Evolutionary conservation across 2,329 filamentous ascomycete species (phyloP), one percentile per base, ranked within the genome.

Genomic region (Aspergillus unguis): DNA sequence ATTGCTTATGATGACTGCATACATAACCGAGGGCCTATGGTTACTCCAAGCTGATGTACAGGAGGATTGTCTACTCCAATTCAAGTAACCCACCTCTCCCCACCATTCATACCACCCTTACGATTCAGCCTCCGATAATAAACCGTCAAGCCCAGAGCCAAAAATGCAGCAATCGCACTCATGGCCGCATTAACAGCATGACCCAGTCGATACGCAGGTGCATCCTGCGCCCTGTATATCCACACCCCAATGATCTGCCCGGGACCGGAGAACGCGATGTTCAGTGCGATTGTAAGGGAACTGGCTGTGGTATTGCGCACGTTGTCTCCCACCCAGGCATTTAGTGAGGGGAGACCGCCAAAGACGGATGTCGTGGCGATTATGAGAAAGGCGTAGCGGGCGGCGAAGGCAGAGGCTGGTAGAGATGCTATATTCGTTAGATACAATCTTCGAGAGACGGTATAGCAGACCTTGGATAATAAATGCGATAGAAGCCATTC

Each of bases 231-330:
- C 31, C 42, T 56, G 25, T 65, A 66, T 23, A 66, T 66, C 63
- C 63, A 66, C 1, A 66, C 61, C 2, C 62, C 64, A 11, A 64
- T 63, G 17, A 66, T 65, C 44, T 65, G 63, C 4, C 64, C 63
- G 2, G 63, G 62, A 0, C 60, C 63, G 2, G 58, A 58, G 48
- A 65, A 61, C 2, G 62, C 58, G 32, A 65, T 60, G 32, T 66
- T 66, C 27, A 65, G 29, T 1, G 59, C 63, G n/a, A 55, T 62
- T 8, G 61, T 56, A 0, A 66, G 48, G 5, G 58, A 57, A 6
- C 45, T 50, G 1, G 53, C 62, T 5, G 58, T 62, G 2, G 64
- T 64, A 3, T 52, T 61, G 26, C 52, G 57, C 10, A 58, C 50
- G 44, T 66, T 66, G 33, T 62, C 61, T 10, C 44, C 54, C 27